phyloP scores from a whole-genome alignment of 2,329 filamentous ascomycete genomes.

The Aspergillus candidus region DNA sequence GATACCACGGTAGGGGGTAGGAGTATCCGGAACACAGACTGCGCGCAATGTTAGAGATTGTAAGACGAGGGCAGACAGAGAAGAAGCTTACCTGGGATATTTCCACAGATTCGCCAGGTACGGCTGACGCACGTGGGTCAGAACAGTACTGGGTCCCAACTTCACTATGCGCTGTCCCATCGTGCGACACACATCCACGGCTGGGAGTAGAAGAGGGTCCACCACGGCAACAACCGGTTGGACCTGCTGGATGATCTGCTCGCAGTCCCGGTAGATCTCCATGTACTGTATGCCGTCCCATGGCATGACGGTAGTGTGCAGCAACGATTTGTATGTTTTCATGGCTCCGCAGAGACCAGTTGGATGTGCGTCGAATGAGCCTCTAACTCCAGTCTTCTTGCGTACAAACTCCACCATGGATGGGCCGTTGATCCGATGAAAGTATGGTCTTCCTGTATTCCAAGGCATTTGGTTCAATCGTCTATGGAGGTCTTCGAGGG shows the following conservation, averaged over 20 bases:
- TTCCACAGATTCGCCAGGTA: constrained; percentile 28
- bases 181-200: constrained; percentile 34
- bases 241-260: constrained; percentile 28
- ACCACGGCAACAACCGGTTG: constrained; percentile 13
- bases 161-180: constrained; percentile 28
- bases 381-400: not conserved
- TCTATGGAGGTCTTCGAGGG: constrained; percentile 17
- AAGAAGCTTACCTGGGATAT: constrained; percentile 11
- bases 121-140: constrained; percentile 33
- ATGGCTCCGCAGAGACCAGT: constrained; percentile 26
- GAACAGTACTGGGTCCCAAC: constrained; percentile 40
- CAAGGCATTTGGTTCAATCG: constrained; percentile 5
- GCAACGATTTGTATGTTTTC: constrained; percentile 15
- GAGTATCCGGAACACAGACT: constrained; percentile 38
- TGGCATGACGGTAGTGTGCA: constrained; percentile 11
- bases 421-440: constrained; percentile 21
- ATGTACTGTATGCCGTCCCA: constrained; percentile 35
- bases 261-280: constrained; percentile 29
- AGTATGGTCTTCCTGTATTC: constrained; percentile 9
- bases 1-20: constrained; percentile 39
- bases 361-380: constrained; percentile 8
- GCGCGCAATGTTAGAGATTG: not conserved
- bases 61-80: not conserved
- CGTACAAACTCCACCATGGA: constrained; percentile 16
- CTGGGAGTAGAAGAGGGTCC: constrained; percentile 37